A percentile compares a stretch with the other conserved stretches of the same genome.
phyloP scores from a whole-genome alignment of 176 grass and related monocot species.

The Bolboschoenus planiculmis region DNA sequence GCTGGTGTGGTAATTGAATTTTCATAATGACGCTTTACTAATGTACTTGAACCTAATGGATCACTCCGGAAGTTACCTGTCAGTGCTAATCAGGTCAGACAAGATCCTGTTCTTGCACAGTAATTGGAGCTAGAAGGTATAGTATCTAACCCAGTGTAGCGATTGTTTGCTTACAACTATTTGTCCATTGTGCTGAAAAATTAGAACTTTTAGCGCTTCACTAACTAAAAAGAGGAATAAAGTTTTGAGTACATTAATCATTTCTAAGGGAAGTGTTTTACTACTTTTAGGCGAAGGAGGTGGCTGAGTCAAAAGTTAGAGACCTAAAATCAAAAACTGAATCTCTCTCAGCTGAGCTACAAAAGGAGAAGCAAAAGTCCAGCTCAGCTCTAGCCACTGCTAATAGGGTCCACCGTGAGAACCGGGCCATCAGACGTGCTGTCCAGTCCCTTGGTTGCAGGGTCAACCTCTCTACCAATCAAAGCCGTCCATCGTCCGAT shows the following conservation, averaged over 20 bases:
- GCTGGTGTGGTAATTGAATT: neutral
- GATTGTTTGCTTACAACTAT: neutral
- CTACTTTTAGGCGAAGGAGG: slow-evolving; percentile 45
- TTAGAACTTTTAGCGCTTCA: neutral
- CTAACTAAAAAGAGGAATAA: neutral
- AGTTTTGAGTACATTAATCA: neutral
- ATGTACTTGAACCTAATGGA: neutral
- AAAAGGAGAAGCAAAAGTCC: slow-evolving; percentile 44
- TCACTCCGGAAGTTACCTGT: neutral
- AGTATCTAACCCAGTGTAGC: neutral
- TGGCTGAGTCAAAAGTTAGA: slow-evolving; percentile 45
- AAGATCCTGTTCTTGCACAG: neutral
- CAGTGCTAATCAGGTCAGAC: neutral
- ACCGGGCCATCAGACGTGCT: slow-evolving; percentile 63
- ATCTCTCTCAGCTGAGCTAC: slow-evolving; percentile 44
- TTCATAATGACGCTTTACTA: neutral
- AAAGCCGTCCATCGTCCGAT: slow-evolving; percentile 24
- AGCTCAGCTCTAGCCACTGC: slow-evolving; percentile 50
- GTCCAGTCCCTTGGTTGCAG: slow-evolving; percentile 76
- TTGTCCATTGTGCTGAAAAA: slow-evolving; percentile 16
- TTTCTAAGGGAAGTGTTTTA: neutral
- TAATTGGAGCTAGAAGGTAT: neutral
- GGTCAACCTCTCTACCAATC: slow-evolving; percentile 44
- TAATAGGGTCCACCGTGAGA: slow-evolving; percentile 53
- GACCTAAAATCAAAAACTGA: slow-evolving; percentile 56